Evolutionary conservation across 345 rosid species (phyloP), one percentile per base, ranked within the genome.

Genomic region (Linum tenue): DNA sequence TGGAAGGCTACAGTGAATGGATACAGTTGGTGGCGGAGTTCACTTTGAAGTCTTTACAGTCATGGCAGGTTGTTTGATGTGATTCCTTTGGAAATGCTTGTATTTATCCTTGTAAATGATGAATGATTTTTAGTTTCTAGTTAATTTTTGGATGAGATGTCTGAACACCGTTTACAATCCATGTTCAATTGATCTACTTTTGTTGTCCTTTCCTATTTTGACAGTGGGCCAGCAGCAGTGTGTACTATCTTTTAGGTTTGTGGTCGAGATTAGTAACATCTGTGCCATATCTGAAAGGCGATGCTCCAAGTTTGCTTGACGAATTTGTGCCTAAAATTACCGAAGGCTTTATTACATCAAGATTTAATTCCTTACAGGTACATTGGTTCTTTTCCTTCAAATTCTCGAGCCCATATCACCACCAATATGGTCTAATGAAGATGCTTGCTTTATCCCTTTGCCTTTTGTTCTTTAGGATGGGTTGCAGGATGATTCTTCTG

Each of bases 211-310:
- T 69, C 68, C 15, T 64, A 68, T 77, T 50, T 67, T 76, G 62
- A 67, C 81, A 91, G 99, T 95, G 99, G 99, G 99, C 99, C 71
- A 95, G 96, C 77, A 95, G 97, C 83, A 95, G 99, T 66, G 97
- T 95, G 62, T 95, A 95, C 82, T 88, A 91, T 76, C 95, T 94
- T 63, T 73, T 94, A 73, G 99, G 99, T 53, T 77, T 87, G 67
- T 94, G 99, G 99, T 94, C 97, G 56, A 87, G 96, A 80, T 76
- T 90, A 80, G 99, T 90, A 71, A 78, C 89, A 37, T 91, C 99
- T 65, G 91, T 94, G 61, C 99, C 97, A 35, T 90, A 88, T 73
- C 74, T 94, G 79, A 94, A 94, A 83, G 89, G 91, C 70, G 99
- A 94, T 78, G 90, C 96, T 37, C 99, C 99, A 64, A 85, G 99